Evolutionary conservation across 768 basidiomycete genomes (phyloP).

Genomic region (Leccinum obscurum): DNA sequence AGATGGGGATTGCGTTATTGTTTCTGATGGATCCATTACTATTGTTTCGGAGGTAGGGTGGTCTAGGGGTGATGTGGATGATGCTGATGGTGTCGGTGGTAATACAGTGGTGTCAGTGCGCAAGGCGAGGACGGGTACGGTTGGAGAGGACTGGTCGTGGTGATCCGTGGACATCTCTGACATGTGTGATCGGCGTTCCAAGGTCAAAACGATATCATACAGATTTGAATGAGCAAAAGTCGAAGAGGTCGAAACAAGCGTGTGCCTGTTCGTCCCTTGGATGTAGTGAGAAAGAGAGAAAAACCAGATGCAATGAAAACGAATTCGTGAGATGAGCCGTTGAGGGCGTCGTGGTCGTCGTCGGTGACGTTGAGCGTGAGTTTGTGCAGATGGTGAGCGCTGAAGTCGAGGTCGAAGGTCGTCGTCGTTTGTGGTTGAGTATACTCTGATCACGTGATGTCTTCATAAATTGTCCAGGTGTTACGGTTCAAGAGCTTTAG

Average conservation of each 20-base stretch:
- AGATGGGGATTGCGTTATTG: constrained; percentile 12
- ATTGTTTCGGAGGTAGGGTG: constrained; percentile 22
- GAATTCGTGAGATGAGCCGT: constrained; percentile 1
- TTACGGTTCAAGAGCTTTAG: no score
- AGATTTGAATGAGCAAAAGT: constrained; percentile 1
- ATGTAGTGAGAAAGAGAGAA: constrained; percentile 11
- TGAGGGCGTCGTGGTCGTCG: neutral
- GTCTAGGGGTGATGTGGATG: constrained; percentile 19
- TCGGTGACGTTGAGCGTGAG: neutral
- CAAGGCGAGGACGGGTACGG: constrained; percentile 13
- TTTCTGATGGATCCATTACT: constrained; percentile 21
- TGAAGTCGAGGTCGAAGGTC: neutral
- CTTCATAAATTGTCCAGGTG: no score
- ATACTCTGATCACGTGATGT: constrained; percentile 6
- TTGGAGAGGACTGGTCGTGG: constrained; percentile 21
- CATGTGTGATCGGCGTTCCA: constrained; percentile 10
- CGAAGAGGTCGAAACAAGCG: constrained; percentile 6
- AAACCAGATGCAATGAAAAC: constrained; percentile 1
- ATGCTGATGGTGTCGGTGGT: constrained; percentile 22
- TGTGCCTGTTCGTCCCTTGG: constrained; percentile 2
- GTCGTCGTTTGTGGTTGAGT: constrained; percentile 5
- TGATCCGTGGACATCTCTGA: constrained; percentile 29
- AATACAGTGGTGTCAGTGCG: constrained; percentile 26
- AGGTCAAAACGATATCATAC: constrained; percentile 24
- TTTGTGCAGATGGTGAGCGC: constrained; percentile 5